Base-by-base conservation (phyloP, 2,329 filamentous ascomycete genomes). In the Alternaria brassicae region DNA sequence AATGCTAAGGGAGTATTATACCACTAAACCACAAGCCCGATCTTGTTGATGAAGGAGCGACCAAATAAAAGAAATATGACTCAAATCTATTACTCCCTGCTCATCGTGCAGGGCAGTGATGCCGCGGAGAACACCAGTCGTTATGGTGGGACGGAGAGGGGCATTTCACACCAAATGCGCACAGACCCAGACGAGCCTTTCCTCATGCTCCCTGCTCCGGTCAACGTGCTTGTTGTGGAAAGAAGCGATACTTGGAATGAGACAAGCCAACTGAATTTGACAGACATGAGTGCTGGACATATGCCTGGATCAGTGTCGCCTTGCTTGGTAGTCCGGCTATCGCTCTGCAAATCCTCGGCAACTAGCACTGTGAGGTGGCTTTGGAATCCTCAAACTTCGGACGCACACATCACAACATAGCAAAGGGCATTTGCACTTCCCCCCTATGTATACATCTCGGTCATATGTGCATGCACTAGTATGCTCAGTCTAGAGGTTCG, bases 1-100 rank as follows among this genome's bases (percentile, higher is more conserved):
- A 34, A 40, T 56, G 45, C 47, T 56, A 51, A 52, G 47, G 54
- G 47, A 56, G 54, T 56, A 51, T 52, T 51, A 56, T 56, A 56
- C 54, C 54, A 56, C 54, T 56, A 56, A 56, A 56, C 54, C 54
- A 56, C 54, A 49, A 56, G 54, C 54, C 54, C 54, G 45, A 48
- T 23, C 25, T 48, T 21, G 1, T n/a, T 47, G 27, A 32, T 45
- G 41, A 23, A 44, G 23, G 5, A 10, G 13, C 9, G 15, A 5
- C 13, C n/a, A 3, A 17, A 9, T 10, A 1, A 30, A 9, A 30
- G 7, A 3, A 3, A 9, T 8, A 9, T 30, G 10, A 10, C 28
- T 10, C 28, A 30, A 10, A 3, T 30, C 6, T 30, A 30, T 10
- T 10, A 30, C 28, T 30, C 28, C 3, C 28, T 9, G 28, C 10